Evolutionary conservation across 345 rosid genomes (phyloP).

Genomic region (Arabidopsis suecica): DNA sequence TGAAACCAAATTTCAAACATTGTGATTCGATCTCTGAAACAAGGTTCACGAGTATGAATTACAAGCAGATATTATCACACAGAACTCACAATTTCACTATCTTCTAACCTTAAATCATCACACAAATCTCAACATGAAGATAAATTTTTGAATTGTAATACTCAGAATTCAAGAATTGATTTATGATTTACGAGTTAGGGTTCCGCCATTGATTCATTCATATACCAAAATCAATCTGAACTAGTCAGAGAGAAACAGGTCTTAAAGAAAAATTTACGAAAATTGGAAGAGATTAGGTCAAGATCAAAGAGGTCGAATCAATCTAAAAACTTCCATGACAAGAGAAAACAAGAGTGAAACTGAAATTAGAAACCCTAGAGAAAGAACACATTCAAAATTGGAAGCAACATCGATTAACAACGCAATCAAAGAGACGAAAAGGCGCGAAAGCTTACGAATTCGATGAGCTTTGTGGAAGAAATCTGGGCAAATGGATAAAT

Average conservation of each 20-base stretch:
- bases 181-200: not conserved
- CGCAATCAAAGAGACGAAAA: conserved; percentile 11
- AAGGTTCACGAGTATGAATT: conserved; percentile 14
- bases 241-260: conserved; percentile 6
- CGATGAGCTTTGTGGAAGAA: conserved; percentile 21
- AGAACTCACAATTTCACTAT: not conserved
- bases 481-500: not conserved
- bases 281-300: not conserved
- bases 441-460: conserved; percentile 38
- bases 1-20: conserved; percentile 17
- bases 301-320: not conserved
- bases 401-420: not conserved
- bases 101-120: conserved; percentile 16
- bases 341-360: not conserved
- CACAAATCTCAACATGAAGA: too few relatives aligned
- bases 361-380: conserved; percentile 16
- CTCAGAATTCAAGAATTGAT: too few relatives aligned
- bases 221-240: conserved; percentile 20
- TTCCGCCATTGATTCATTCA: conserved; percentile 13
- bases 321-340: not conserved
- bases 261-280: not conserved
- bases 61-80: not conserved
- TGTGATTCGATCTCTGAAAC: conserved; percentile 18
- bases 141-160: too few relatives aligned
- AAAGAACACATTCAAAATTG: conserved; percentile 5